These are phyloP conservation scores for Hypocreales sp. DNA, from an alignment of 2,329 filamentous ascomycete genomes.

Conservation along the genomic window DNA sequence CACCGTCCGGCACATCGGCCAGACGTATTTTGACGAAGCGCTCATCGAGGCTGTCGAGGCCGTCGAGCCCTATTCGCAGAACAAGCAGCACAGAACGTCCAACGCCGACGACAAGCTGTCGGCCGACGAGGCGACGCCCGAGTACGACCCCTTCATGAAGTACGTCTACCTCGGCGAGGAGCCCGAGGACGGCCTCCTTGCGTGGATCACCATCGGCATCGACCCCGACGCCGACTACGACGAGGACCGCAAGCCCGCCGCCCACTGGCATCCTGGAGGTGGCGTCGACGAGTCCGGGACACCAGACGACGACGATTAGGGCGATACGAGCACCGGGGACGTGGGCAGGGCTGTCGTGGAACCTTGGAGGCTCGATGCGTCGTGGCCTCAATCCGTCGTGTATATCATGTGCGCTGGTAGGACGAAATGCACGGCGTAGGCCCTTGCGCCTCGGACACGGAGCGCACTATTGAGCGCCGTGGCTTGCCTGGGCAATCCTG, in stretches of 20 bases:
- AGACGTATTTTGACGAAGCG: slow-evolving; percentile 42
- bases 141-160: slow-evolving; percentile 41
- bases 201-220: slow-evolving; percentile 37
- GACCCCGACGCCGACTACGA: slow-evolving; percentile 12
- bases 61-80: slow-evolving; percentile 26
- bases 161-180: slow-evolving; percentile 39
- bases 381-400: too few species aligned
- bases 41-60: slow-evolving; percentile 31
- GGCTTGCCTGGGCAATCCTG: slow-evolving; percentile 32
- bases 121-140: slow-evolving; percentile 25
- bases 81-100: slow-evolving; percentile 25
- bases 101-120: slow-evolving; percentile 33
- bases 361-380: too few species aligned
- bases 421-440: too few species aligned
- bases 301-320: too few species aligned
- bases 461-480: too few species aligned
- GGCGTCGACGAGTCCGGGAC: slow-evolving; percentile 1
- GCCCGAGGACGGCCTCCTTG: slow-evolving; percentile 33
- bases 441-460: too few species aligned
- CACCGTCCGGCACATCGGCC: slow-evolving; percentile 42
- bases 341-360: too few species aligned
- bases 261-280: slow-evolving; percentile 3
- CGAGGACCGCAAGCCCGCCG: not conserved
- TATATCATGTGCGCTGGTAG: too few species aligned
- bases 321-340: too few species aligned